Evolutionary conservation across 768 basidiomycete species (phyloP), one percentile per base, ranked within the genome.

Genomic region (Amyloporia xantha): DNA sequence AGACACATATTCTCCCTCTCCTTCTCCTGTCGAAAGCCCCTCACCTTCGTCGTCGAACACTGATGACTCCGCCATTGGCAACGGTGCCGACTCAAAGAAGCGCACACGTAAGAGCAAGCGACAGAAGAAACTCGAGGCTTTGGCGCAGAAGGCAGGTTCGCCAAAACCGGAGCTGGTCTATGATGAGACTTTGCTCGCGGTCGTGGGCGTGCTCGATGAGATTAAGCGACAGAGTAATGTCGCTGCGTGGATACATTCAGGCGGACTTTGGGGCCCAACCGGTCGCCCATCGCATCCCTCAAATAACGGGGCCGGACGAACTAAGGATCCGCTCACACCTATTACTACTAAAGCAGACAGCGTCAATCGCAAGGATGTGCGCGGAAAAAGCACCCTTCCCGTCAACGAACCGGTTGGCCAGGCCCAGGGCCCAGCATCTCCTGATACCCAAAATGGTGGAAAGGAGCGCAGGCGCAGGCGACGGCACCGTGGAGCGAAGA

Each of bases 121-220:
- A 17, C 47, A 50, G 46, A 55, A 52, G 35, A 49, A 49, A 6
- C 50, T 56, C n/a, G 49, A 48, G 40, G 49, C 55, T 44, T 44
- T 41, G 20, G 41, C 28, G 19, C 21, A 27, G 21, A 35, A 11
- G 12, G 51, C 37, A 1, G 49, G n/a, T 6, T 39, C 40, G 2
- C 20, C 2, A 24, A 39, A 35, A 41, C 56, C 53, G 1, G 54
- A 60, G 37, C 63, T 58, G 2, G 53, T 59, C 2, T 68, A 66
- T 54, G 85, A 87, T 61, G 66, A 68, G 41, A 82, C 74, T 0
- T 68, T 85, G 11, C 71, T 89, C 1, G 84, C 82, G 0, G 74
- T 86, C 10, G 66, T 87, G 12, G 86, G 86, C 6, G 68, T 88
- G 12, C 64, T 89, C 20, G 82, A 86, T 41, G 69, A 66, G 12